Percentiles rank a stretch among this genome's conserved stretches.
phyloP scores from a whole-genome alignment of 2,329 filamentous ascomycete species.

The Sporothrix pallida region DNA sequence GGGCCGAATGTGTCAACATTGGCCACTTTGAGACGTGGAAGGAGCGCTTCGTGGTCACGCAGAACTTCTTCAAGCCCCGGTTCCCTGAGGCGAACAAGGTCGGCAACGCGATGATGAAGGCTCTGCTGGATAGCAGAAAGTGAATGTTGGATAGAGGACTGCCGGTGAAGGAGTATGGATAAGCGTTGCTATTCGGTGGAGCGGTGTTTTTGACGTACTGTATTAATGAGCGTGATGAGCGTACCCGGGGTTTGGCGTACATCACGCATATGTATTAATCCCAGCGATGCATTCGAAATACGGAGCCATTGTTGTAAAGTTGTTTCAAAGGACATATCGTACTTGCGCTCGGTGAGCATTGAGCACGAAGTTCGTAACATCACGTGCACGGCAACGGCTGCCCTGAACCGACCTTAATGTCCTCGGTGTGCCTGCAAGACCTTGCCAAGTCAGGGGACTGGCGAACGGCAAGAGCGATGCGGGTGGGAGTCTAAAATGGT shows the following conservation, averaged over 20 bases:
- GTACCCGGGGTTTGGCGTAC: not conserved
- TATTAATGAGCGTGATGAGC: not conserved
- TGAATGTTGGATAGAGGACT: not conserved
- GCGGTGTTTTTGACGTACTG: not conserved
- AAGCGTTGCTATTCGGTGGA: not conserved
- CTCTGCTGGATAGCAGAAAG: conserved; percentile 75
- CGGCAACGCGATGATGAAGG: conserved; percentile 97
- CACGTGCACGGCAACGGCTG: conserved; percentile 8
- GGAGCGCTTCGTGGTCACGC: conserved; percentile 88
- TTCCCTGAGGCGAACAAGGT: conserved; percentile 86
- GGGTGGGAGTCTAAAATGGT: not conserved
- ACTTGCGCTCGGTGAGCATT: not conserved
- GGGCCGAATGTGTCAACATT: conserved; percentile 90
- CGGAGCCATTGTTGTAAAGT: not conserved
- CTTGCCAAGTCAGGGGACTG: not conserved
- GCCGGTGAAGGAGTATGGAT: not conserved
- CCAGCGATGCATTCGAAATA: not conserved
- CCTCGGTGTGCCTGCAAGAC: not conserved
- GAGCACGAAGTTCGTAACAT: not conserved
- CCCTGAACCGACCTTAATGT: not conserved
- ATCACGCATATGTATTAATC: conserved; percentile 2
- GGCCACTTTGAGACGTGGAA: conserved; percentile 93
- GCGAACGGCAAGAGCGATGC: not conserved
- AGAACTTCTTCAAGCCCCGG: conserved; percentile 87
- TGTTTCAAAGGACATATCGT: not conserved